Evolutionary conservation across 208 protist species (phyloP).

Genomic region (Crithidia brevicula): DNA sequence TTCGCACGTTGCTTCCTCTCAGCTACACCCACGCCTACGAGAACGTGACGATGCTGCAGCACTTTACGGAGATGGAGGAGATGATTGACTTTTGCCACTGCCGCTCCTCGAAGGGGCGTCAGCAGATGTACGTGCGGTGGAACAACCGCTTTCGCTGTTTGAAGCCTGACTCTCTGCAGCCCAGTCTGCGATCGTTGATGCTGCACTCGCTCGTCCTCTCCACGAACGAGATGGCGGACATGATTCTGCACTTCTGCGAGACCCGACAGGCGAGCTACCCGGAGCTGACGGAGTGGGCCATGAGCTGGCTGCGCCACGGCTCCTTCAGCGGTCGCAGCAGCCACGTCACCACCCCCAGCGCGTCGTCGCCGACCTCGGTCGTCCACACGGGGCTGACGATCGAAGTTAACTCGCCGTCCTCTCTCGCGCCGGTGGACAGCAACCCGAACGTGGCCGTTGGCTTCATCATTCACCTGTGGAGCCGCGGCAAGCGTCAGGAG

Average conservation of each 20-base stretch:
- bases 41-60: conserved; percentile 96
- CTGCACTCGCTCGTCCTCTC: conserved; percentile 95
- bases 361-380: conserved; percentile 8
- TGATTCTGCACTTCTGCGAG: conserved; percentile 97
- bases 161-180: conserved; percentile 90
- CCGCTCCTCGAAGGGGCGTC: conserved; percentile 54
- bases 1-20: conserved; percentile 85
- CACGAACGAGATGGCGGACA: conserved; percentile 93
- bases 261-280: conserved; percentile 76
- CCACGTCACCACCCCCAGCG: conserved; percentile 20
- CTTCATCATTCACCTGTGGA: conserved; percentile 86
- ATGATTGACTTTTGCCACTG: conserved; percentile 89
- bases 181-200: conserved; percentile 96
- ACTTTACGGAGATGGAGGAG: conserved; percentile 99
- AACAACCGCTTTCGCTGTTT: conserved; percentile 84
- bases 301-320: conserved; percentile 75
- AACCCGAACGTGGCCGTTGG: conserved; percentile 65
- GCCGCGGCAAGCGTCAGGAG: conserved; percentile 76
- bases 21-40: conserved; percentile 95
- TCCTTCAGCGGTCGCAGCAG: conserved; percentile 39
- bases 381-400: conserved; percentile 11
- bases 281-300: conserved; percentile 86
- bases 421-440: conserved; percentile 30
- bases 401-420: conserved; percentile 11
- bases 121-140: conserved; percentile 79